These are phyloP conservation scores for Blastomyces silverae DNA, from an alignment of 2,329 filamentous ascomycete genomes.

Conservation along the genomic window DNA sequence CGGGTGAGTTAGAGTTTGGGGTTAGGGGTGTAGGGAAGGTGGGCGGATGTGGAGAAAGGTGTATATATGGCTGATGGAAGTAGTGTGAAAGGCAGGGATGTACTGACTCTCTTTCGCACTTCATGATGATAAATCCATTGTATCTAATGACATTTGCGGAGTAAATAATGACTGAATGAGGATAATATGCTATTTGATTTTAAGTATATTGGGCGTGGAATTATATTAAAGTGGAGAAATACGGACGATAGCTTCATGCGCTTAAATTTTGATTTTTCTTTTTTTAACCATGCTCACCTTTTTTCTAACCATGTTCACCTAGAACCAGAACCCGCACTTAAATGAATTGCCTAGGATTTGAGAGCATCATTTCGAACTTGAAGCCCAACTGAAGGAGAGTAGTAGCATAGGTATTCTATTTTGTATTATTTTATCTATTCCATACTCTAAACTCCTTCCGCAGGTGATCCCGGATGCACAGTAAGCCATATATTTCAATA, in stretches of 20 bases:
- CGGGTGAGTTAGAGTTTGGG: conserved; percentile 10
- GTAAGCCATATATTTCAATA: not conserved
- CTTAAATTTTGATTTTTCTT: not conserved
- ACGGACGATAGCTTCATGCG: not conserved
- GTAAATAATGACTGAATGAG: not conserved
- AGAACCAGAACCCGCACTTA: no score
- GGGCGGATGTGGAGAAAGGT: not conserved
- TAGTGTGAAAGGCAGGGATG: not conserved
- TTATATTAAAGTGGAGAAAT: not conserved
- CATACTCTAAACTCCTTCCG: not conserved
- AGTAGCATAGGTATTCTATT: not conserved
- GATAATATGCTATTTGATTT: not conserved
- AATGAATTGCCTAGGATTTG: not conserved
- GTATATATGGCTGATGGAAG: not conserved
- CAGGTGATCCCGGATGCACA: not conserved
- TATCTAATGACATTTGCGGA: not conserved
- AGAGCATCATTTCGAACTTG: not conserved
- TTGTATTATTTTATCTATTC: not conserved
- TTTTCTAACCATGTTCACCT: no score
- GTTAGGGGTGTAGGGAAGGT: not conserved
- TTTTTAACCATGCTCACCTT: no score
- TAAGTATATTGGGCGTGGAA: not conserved
- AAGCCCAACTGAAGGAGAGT: not conserved
- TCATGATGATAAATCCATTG: not conserved
- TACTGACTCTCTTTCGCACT: not conserved